A percentile compares a stretch with the other conserved stretches of the same genome.
Conservation (phyloP, 2,329 filamentous ascomycete genomes). For the Ambrosiella xylebori region DNA sequence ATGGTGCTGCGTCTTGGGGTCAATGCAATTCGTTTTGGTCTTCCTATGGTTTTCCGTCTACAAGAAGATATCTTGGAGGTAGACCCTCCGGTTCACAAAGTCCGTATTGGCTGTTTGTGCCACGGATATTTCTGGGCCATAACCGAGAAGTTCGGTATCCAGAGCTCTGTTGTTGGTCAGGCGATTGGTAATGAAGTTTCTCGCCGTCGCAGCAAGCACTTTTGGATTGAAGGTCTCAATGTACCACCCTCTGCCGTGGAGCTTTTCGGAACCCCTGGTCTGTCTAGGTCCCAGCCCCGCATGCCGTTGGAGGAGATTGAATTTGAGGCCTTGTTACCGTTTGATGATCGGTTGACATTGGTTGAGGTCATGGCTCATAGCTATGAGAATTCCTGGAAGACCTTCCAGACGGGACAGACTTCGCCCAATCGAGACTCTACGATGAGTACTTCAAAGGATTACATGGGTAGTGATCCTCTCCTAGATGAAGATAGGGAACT, state of each 20-base stretch:
- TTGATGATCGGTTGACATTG: constrained; percentile 54
- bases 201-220: constrained; percentile 51
- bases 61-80: constrained; percentile 65
- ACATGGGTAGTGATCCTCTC: background rate
- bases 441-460: constrained; percentile 1
- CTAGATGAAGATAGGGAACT: constrained; percentile 30
- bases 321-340: constrained; percentile 50
- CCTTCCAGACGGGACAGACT: constrained; percentile 51
- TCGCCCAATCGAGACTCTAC: constrained; percentile 41
- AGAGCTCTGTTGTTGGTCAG: constrained; percentile 48
- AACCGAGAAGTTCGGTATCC: constrained; percentile 60
- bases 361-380: constrained; percentile 57
- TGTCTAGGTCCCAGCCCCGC: constrained; percentile 25
- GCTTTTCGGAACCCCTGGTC: constrained; percentile 38
- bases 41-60: constrained; percentile 78
- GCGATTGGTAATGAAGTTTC: constrained; percentile 61
- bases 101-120: constrained; percentile 67
- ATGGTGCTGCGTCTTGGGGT: constrained; percentile 65
- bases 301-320: constrained; percentile 38
- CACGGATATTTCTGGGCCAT: constrained; percentile 80
- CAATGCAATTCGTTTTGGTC: constrained; percentile 58
- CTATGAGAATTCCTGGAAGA: constrained; percentile 45
- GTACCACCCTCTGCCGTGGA: constrained; percentile 51
- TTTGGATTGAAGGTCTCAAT: constrained; percentile 63
- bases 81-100: constrained; percentile 50